Base-by-base conservation (phyloP, 2,329 filamentous ascomycete genomes). In the Cercospora zeae-maydis region DNA sequence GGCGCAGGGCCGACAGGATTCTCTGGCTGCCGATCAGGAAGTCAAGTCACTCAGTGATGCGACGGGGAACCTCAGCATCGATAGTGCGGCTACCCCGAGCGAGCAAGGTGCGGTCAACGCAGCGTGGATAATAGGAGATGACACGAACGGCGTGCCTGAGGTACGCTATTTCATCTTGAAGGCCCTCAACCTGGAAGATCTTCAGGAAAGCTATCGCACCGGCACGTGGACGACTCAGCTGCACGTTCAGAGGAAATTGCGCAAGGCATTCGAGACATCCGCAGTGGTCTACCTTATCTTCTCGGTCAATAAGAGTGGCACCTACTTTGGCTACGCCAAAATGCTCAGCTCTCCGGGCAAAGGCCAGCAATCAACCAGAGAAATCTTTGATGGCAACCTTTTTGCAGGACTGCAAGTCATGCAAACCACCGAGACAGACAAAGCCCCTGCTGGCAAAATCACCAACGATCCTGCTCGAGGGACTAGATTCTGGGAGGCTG, bases 261-360 rank as follows among this genome's bases (percentile, higher is more conserved):
- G 96, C 74, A 83, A 85, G 59, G 93, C 93, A 0, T 97, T 89
- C 75, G 83, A 90, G 80, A 91, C 81, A 4, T 85, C 87, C 13
- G 90, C 93, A 59, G 90, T 89, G 70, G 93, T 98, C 1, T 97
- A 92, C 73, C 82, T 98, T 31, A 86, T 98, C 13, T 98, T 98
- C 76, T 97, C 93, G 0, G 93, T 93, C 14, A 98, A 98, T 76
- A 97, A 97, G 73, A 97, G 93, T 0, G 93, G 93, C 11, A 93
- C 96, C 76, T 98, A 97, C 73, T 97, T 95, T 78, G 93, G 93
- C 19, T 97, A 96, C 73, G 93, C 93, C 19, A 86, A 89, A 34
- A 98, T 98, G 93, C 80, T 83, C 9, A 96, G 93, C 81, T 87
- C 9, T 95, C 97, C 72, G 87, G 27, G 27, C 49, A 34, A 53